phyloP scores from a whole-genome alignment of 345 rosid genomes.

The thale cress (Arabidopsis thaliana) region TAIR10.1 NC_003074.8:10379501-10380000 shows the following conservation, averaged over 20 bases:
- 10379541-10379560: conserved; percentile 72
- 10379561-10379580: conserved; percentile 70
- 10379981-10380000: background rate
- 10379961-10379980: background rate
- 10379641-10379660: conserved; percentile 81
- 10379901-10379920: no score
- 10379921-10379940: background rate
- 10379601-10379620: conserved; percentile 66
- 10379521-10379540: conserved; percentile 66
- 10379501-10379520: conserved; percentile 45
- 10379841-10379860: background rate
- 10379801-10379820: background rate
- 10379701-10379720: conserved; percentile 56
- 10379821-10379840: background rate
- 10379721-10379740: conserved; percentile 54
- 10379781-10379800: conserved; percentile 3
- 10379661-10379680: conserved; percentile 73
- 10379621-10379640: conserved; percentile 61
- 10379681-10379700: conserved; percentile 54
- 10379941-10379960: background rate
- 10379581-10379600: conserved; percentile 61
- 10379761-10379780: background rate
- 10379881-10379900: no score
- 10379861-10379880: no score
- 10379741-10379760: conserved; percentile 28